These are phyloP conservation scores for Candida tropicalis DNA, from an alignment of 1,139 yeast species.

Conservation along the genomic window DNA sequence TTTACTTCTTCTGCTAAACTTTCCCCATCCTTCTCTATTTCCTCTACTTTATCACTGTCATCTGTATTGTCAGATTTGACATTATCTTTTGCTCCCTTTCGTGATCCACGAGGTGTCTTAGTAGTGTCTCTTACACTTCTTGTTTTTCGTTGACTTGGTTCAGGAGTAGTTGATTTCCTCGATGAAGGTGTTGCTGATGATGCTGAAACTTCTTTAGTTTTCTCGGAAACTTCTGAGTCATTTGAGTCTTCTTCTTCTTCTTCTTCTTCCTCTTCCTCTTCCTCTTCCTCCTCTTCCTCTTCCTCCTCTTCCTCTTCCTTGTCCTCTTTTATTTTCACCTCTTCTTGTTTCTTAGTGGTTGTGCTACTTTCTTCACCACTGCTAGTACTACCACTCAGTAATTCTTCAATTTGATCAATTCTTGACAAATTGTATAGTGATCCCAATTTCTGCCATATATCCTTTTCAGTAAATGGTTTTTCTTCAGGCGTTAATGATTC, in stretches of 20 bases:
- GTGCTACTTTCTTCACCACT: constrained; percentile 9
- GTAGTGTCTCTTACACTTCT: constrained; percentile 9
- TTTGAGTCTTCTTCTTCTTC: constrained; percentile 9
- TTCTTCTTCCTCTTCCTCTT: constrained; percentile 10
- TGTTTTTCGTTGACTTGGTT: constrained; percentile 9
- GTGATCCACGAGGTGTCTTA: constrained; percentile 5
- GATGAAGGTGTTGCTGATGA: constrained; percentile 9
- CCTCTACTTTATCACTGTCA: constrained; percentile 12
- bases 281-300: constrained; percentile 8
- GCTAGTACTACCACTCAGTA: constrained; percentile 14
- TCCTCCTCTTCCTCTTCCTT: constrained; percentile 16
- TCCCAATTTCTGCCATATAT: constrained; percentile 60
- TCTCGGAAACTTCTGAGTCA: constrained; percentile 9
- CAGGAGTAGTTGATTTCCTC: constrained; percentile 7
- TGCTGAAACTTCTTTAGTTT: constrained; percentile 9
- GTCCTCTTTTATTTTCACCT: constrained; percentile 43
- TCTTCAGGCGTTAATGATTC: constrained; percentile 21
- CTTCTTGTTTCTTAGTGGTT: constrained; percentile 20
- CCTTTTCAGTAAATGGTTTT: constrained; percentile 39
- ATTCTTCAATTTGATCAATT: constrained; percentile 53
- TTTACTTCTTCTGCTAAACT: too few species aligned
- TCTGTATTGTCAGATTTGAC: constrained; percentile 8
- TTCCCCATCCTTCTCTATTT: constrained; percentile 10
- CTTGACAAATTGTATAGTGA: constrained; percentile 57
- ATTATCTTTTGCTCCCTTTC: constrained; percentile 13